phyloP scores from a whole-genome alignment of 148 eudicot species.

The Pharnaceum exiguum region DNA sequence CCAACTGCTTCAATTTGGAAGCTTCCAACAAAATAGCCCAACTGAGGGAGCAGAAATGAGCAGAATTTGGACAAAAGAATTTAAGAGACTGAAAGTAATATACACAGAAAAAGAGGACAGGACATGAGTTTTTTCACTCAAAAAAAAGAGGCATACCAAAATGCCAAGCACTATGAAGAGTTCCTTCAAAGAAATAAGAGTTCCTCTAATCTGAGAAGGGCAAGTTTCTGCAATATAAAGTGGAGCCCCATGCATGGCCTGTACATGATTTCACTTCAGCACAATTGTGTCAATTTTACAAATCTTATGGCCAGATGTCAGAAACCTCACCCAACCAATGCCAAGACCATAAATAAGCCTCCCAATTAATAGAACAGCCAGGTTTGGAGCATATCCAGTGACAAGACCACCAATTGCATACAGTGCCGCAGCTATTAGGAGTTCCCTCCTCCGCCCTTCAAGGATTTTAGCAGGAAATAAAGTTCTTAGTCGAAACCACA shows the following conservation, averaged over 20 bases:
- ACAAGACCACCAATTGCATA: slow-evolving; percentile 72
- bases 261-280: slow-evolving; percentile 22
- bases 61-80: neutral
- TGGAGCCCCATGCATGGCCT: slow-evolving; percentile 99
- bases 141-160: slow-evolving; percentile 53
- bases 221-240: slow-evolving; percentile 97
- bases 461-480: slow-evolving; percentile 1
- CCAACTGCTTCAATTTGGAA: slow-evolving; percentile 64
- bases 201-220: slow-evolving; percentile 94
- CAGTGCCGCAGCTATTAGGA: slow-evolving; percentile 58
- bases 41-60: slow-evolving; percentile 37
- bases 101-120: neutral
- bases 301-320: neutral
- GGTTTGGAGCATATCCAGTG: slow-evolving; percentile 73
- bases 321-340: slow-evolving; percentile 80
- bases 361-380: slow-evolving; percentile 59
- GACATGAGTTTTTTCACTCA: neutral
- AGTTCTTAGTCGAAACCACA: neutral
- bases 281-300: slow-evolving; percentile 1
- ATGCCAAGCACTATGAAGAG: slow-evolving; percentile 87
- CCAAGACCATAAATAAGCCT: slow-evolving; percentile 90
- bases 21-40: slow-evolving; percentile 88
- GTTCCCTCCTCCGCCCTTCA: slow-evolving; percentile 90
- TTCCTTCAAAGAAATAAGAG: slow-evolving; percentile 83
- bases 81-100: neutral